Percentiles rank a stretch among this genome's conserved stretches.
Evolutionary conservation across 306 rosid species (phyloP).

Genomic region (Ormosia semicastrata): DNA sequence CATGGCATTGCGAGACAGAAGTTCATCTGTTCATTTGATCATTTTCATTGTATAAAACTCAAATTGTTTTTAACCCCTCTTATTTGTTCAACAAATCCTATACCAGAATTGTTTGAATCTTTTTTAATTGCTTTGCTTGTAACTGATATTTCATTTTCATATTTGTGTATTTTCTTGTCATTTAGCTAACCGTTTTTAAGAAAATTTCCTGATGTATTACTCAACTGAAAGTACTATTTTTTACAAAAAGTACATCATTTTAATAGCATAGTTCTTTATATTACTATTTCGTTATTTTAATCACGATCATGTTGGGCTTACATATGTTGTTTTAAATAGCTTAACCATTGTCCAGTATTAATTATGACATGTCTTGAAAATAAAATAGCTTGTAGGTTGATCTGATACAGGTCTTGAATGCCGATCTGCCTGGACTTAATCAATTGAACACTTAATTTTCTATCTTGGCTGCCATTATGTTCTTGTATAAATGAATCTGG

Average conservation of each 20-base stretch:
- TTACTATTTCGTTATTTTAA: neutral
- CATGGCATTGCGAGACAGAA: neutral
- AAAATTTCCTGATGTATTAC: neutral
- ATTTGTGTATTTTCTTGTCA: neutral
- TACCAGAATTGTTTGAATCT: neutral
- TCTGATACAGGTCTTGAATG: conserved; percentile 5
- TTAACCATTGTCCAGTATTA: neutral
- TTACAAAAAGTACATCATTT: neutral
- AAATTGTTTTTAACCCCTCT: neutral
- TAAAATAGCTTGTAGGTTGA: neutral
- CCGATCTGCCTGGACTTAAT: neutral
- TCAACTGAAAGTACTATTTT: neutral
- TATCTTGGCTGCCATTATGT: neutral
- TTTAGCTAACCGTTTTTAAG: neutral
- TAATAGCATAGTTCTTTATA: neutral
- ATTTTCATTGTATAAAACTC: neutral
- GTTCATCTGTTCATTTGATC: neutral
- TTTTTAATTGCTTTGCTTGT: neutral
- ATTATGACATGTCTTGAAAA: neutral
- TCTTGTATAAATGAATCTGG: neutral
- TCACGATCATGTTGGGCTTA: neutral
- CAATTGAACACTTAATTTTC: neutral
- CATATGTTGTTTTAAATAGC: neutral
- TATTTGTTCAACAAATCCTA: neutral
- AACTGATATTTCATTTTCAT: neutral